Evolutionary conservation across 2,329 filamentous ascomycete species (phyloP).

Genomic region (Sporothrix sp.): DNA sequence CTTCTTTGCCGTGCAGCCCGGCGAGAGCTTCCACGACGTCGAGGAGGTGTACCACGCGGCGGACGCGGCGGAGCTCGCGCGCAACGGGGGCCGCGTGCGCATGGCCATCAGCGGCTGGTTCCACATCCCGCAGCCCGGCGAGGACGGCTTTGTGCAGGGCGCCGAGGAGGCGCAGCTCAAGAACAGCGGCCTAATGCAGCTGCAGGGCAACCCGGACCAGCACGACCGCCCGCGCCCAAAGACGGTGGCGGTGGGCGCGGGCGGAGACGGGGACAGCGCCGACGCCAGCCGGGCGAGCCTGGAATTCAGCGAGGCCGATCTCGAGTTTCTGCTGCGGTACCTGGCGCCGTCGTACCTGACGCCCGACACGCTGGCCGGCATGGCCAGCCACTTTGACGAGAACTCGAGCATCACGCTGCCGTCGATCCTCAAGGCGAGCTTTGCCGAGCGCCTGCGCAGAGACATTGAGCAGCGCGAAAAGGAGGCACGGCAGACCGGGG

Average conservation of each 20-base stretch:
- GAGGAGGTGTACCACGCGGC: slow-evolving; percentile 84
- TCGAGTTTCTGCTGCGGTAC: slow-evolving; percentile 85
- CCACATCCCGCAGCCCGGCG: slow-evolving; percentile 90
- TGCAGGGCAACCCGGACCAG: slow-evolving; percentile 82
- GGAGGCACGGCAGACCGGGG: too few species aligned
- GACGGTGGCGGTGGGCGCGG: slow-evolving; percentile 35
- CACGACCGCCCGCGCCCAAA: slow-evolving; percentile 70
- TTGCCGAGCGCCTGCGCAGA: slow-evolving; percentile 58
- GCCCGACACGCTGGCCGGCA: slow-evolving; percentile 77
- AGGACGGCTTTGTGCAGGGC: slow-evolving; percentile 82
- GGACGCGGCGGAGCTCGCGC: slow-evolving; percentile 47
- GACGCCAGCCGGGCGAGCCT: slow-evolving; percentile 36
- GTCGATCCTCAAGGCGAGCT: slow-evolving; percentile 68
- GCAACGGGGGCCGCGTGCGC: slow-evolving; percentile 66
- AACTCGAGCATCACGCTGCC: slow-evolving; percentile 77
- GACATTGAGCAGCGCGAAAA: slow-evolving; percentile 61
- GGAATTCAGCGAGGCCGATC: slow-evolving; percentile 61
- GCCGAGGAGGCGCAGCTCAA: slow-evolving; percentile 80
- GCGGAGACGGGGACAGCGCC: slow-evolving; percentile 14
- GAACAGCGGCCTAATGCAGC: slow-evolving; percentile 83
- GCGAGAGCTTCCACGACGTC: slow-evolving; percentile 98
- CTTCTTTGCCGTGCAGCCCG: slow-evolving; percentile 96
- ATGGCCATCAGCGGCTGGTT: slow-evolving; percentile 99
- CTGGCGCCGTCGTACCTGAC: slow-evolving; percentile 85
- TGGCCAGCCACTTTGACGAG: slow-evolving; percentile 69